A percentile compares a stretch with the other conserved stretches of the same genome.
Conservation (phyloP, 225 moss, liverwort and hornwort species). For the Neckera pumila region DNA sequence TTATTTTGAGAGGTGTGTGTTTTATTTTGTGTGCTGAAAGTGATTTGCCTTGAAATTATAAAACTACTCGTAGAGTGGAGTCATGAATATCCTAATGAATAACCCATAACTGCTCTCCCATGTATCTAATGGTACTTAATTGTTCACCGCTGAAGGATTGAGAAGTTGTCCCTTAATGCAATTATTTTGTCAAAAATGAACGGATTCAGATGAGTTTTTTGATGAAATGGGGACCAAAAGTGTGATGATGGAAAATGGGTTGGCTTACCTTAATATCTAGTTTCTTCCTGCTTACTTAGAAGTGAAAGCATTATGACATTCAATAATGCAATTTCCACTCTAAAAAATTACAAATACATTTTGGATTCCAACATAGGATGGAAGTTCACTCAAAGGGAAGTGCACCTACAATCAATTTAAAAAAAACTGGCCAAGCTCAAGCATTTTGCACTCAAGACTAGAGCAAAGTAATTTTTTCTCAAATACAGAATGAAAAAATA, state of each 20-base stretch:
- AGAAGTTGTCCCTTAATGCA: fast-evolving
- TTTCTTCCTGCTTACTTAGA: neutral
- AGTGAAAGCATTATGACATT: neutral
- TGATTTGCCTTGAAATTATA: fast-evolving
- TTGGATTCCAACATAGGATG: fast-evolving
- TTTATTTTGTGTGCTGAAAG: neutral
- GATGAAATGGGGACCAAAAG: too few relatives aligned
- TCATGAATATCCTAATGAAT: neutral
- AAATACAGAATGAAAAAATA: neutral
- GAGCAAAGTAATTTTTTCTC: neutral
- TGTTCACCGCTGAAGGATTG: neutral
- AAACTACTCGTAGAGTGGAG: fast-evolving
- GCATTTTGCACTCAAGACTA: neutral
- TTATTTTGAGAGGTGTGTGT: too few relatives aligned
- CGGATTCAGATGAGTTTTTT: neutral
- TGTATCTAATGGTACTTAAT: neutral
- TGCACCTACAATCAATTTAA: neutral
- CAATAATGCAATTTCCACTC: neutral
- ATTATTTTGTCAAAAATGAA: neutral
- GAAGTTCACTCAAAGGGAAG: neutral
- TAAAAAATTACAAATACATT: neutral
- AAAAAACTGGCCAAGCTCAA: too few relatives aligned
- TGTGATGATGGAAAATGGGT: too few relatives aligned
- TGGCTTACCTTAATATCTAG: neutral
- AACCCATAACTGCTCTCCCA: fast-evolving